Base-by-base conservation (phyloP, 1,139 yeast genomes). In the Suhomyces panamericanus region DNA sequence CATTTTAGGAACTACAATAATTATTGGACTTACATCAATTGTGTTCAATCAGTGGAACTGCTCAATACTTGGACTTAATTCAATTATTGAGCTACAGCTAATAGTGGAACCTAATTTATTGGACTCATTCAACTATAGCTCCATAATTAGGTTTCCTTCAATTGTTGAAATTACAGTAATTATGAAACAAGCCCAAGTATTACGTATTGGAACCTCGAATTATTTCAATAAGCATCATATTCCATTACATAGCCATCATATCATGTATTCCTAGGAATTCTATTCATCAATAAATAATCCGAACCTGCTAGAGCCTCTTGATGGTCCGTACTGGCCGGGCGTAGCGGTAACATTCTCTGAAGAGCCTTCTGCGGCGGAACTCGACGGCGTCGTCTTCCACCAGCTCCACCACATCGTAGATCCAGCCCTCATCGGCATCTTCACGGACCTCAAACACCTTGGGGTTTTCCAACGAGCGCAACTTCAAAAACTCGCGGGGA, bases 321-420 rank as follows among this genome's bases (percentile, higher is more conserved):
- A 48, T 41, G 9, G 46, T 42, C 33, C 38, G 49, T 12, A 50
- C 50, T 7, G 57, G 47, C 17, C 57, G 35, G 11, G 54, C 55
- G 51, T 77, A 78, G 48, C 83, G 59, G 38, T 69, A 68, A 33
- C 83, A 81, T 44, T 70, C 75, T 46, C 87, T 67, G 26, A 59
- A 65, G 35, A 81, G 59, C 45, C 87, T 62, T 57, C 87, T 69
- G 54, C 89, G 67, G 51, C 86, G 73, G 55, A 80, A 83, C 27
- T 66, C 65, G 40, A 55, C 58, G 11, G 54, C 48, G 17, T 45
- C 51, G 6, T 41, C 46, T 14, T 60, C 61, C 2, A 58, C 48
- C 31, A 52, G 54, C 2, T 49, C 50, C 16, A 59, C 47, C 33
- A 64, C 62, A 39, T 75, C 79, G 47, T 77, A 75, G 2, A 75